These are phyloP conservation scores for Rhododendron ovatum DNA, from an alignment of 148 eudicot genomes.

Conservation along the genomic window DNA sequence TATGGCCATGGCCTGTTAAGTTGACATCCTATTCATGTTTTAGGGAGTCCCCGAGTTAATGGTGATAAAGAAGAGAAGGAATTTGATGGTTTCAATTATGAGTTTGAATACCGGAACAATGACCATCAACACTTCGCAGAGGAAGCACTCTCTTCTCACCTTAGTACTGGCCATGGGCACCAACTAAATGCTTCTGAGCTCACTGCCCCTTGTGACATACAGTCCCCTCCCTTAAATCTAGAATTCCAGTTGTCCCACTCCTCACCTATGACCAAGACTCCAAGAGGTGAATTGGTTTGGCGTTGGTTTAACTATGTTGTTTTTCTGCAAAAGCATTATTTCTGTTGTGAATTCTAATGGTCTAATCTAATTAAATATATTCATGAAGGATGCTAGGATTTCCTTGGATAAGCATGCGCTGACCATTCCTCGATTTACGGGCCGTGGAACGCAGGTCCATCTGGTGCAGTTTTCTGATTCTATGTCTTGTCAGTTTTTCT, in stretches of 20 bases:
- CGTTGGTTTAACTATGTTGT: background rate
- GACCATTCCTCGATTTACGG: slow-evolving; percentile 57
- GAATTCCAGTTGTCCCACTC: slow-evolving; percentile 42
- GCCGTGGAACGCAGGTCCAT: slow-evolving; percentile 52
- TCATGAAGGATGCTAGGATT: slow-evolving; percentile 46
- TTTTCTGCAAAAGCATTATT: background rate
- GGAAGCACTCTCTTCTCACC: too few species aligned
- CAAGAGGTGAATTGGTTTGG: slow-evolving; percentile 23
- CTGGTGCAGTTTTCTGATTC: slow-evolving; percentile 52
- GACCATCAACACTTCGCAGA: too few species aligned
- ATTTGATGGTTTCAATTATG: too few species aligned
- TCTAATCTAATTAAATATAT: background rate
- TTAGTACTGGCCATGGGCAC: too few species aligned
- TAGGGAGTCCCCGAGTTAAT: too few species aligned
- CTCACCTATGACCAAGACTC: slow-evolving; percentile 58
- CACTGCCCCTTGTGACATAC: too few species aligned
- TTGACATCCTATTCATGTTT: too few species aligned
- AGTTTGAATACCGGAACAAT: too few species aligned
- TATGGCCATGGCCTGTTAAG: too few species aligned
- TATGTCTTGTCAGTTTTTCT: slow-evolving; percentile 46
- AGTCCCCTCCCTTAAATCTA: too few species aligned
- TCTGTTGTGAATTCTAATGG: background rate
- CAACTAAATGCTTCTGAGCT: too few species aligned
- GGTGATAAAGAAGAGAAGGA: too few species aligned
- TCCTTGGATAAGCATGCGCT: slow-evolving; percentile 70